Conservation (phyloP, 441 rosid genomes). For the Gossypium gossypioides region DNA sequence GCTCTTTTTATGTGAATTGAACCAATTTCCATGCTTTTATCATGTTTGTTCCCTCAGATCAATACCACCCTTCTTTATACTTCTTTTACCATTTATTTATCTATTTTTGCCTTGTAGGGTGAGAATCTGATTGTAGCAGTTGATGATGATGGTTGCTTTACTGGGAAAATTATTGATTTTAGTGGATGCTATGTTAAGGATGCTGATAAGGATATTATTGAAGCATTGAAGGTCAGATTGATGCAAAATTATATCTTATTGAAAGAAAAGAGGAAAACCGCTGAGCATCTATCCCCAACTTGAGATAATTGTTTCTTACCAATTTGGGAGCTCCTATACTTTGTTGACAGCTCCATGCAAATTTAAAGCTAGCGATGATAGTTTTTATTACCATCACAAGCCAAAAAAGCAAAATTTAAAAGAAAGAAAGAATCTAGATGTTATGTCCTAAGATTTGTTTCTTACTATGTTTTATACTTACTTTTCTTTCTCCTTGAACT, state of each 20-base stretch:
- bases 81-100: slow-evolving; percentile 13
- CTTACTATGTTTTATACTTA: neutral
- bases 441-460: neutral
- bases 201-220: slow-evolving; percentile 86
- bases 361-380: neutral
- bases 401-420: neutral
- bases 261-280: neutral
- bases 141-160: slow-evolving; percentile 93
- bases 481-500: slow-evolving; percentile 5
- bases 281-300: neutral
- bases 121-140: slow-evolving; percentile 79
- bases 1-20: neutral
- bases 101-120: slow-evolving; percentile 37
- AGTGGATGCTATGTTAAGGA: slow-evolving; percentile 74
- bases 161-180: slow-evolving; percentile 66
- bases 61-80: neutral
- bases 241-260: neutral
- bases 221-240: slow-evolving; percentile 68
- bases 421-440: neutral
- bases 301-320: neutral
- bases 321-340: neutral
- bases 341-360: neutral
- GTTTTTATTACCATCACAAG: neutral
- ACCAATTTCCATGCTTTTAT: neutral
- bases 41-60: neutral